These are phyloP conservation scores for Dictyostelium firmibasis DNA, from an alignment of 78 protist genomes.

Conservation along the genomic window DNA sequence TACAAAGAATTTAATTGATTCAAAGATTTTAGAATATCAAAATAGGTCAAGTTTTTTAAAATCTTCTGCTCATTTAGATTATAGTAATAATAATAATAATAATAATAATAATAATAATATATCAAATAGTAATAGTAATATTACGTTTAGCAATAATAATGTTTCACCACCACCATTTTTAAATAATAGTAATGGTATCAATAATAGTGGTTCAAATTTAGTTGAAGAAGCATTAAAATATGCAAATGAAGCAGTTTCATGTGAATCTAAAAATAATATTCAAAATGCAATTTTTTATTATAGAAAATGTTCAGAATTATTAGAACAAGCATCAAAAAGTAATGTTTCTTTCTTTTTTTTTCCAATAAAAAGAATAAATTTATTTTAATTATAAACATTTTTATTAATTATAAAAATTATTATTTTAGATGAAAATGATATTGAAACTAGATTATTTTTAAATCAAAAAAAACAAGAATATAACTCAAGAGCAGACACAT, in stretches of 20 bases:
- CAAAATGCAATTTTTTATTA: conserved; percentile 22
- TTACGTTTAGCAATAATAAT: not conserved
- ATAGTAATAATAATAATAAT: not conserved
- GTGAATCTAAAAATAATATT: conserved; percentile 31
- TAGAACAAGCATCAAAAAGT: conserved; percentile 34
- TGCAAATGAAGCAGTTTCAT: conserved; percentile 43
- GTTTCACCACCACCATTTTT: not conserved
- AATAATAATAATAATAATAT: conserved; percentile 8
- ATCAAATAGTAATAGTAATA: not conserved
- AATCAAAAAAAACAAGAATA: conserved; percentile 72
- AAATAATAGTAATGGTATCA: not conserved
- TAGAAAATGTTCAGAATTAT: conserved; percentile 24
- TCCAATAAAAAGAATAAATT: too few relatives aligned
- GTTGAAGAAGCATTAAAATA: conserved; percentile 42
- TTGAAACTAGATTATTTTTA: conserved; percentile 47
- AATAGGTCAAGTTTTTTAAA: conserved; percentile 36
- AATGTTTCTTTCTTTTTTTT: not conserved
- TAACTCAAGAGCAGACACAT: conserved; percentile 27
- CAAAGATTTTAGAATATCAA: conserved; percentile 44
- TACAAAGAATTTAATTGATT: not conserved
- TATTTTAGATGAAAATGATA: conserved; percentile 14
- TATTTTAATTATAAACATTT: too few relatives aligned
- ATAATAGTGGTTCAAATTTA: not conserved
- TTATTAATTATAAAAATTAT: not conserved
- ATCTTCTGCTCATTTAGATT: not conserved